Percentiles rank a stretch among this genome's conserved stretches.
Conservation (phyloP, 257 asterid species). For the Cordia subcordata region DNA sequence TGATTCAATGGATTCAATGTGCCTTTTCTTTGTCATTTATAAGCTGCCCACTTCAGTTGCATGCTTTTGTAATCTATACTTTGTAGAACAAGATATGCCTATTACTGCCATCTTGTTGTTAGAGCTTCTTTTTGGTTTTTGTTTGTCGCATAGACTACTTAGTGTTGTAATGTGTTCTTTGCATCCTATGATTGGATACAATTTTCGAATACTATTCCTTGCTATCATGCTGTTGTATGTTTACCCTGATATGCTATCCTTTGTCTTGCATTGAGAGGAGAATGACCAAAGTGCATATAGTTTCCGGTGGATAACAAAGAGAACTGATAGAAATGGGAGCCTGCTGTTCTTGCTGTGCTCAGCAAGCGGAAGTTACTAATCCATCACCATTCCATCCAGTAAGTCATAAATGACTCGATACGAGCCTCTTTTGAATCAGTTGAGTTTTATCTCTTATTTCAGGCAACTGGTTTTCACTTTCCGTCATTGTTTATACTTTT, state of each 20-base stretch:
- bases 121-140: too few species aligned
- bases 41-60: too few species aligned
- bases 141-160: too few species aligned
- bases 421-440: slow-evolving; percentile 4
- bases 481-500: not conserved
- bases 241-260: not conserved
- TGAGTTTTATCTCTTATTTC: not conserved
- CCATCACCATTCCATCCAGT: slow-evolving; percentile 51
- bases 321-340: slow-evolving; percentile 58
- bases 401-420: slow-evolving; percentile 27
- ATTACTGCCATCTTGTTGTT: too few species aligned
- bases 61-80: too few species aligned
- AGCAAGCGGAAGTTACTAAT: slow-evolving; percentile 29
- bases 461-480: not conserved
- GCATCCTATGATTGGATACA: too few species aligned
- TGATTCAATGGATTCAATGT: too few species aligned
- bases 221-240: too few species aligned
- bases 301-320: slow-evolving; percentile 34
- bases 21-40: too few species aligned
- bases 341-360: slow-evolving; percentile 73
- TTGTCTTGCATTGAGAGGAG: slow-evolving; percentile 20
- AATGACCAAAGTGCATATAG: slow-evolving; percentile 46
- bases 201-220: too few species aligned
- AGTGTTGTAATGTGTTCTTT: too few species aligned
- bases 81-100: too few species aligned